Evolutionary conservation across 495 filamentous ascomycete genomes (phyloP).

Genomic region (Trichoderma reesei): DNA sequence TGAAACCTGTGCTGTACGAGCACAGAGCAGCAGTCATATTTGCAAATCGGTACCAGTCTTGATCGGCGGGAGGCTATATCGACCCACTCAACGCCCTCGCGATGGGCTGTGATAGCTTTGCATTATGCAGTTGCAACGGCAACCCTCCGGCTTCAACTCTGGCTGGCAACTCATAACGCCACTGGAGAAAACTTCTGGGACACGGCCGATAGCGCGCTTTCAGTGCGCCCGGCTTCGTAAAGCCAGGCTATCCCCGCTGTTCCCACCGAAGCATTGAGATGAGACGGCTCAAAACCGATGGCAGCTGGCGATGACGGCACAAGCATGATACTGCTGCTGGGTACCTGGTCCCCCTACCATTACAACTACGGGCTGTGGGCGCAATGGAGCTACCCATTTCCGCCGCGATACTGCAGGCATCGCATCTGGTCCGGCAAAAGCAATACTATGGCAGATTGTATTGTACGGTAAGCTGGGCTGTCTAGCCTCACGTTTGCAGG

Average conservation of each 20-base stretch:
- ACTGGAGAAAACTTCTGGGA: background rate
- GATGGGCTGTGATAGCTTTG: slow-evolving; percentile 7
- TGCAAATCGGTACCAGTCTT: background rate
- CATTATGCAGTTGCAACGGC: background rate
- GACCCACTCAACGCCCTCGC: background rate
- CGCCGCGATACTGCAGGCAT: background rate
- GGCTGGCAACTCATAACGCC: slow-evolving; percentile 5
- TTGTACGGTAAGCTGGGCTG: background rate
- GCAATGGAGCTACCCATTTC: background rate
- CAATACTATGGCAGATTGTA: background rate
- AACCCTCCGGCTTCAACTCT: background rate
- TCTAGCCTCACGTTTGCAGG: background rate
- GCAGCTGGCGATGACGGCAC: background rate
- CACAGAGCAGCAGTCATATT: background rate
- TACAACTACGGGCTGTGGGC: no score
- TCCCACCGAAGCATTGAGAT: background rate
- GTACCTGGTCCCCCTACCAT: no score
- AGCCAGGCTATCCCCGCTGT: background rate
- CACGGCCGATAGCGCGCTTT: background rate
- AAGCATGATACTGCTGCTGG: no score
- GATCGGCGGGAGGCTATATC: slow-evolving; percentile 3
- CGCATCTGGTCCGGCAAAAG: background rate
- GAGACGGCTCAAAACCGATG: background rate
- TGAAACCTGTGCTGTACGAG: background rate
- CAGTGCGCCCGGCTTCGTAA: background rate